These are phyloP conservation scores for Haplographium delicatum DNA, from an alignment of 495 filamentous ascomycete genomes.

Conservation along the genomic window DNA sequence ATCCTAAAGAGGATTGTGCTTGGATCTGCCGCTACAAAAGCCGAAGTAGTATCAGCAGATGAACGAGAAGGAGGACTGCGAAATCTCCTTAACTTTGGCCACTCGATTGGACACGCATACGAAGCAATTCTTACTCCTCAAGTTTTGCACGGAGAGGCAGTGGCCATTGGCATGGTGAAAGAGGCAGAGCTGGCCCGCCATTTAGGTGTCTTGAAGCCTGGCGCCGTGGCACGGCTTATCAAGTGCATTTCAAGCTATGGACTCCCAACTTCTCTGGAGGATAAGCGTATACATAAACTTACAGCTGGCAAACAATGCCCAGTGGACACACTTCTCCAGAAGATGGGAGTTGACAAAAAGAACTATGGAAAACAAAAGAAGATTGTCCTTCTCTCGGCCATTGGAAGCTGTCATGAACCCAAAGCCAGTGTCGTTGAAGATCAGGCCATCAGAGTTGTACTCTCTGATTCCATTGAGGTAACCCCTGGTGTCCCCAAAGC, in stretches of 20 bases:
- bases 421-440: constrained; percentile 86
- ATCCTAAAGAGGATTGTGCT: constrained; percentile 83
- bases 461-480: constrained; percentile 76
- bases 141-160: constrained; percentile 90
- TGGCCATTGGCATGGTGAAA: constrained; percentile 97
- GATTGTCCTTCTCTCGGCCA: constrained; percentile 88
- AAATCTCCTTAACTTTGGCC: constrained; percentile 95
- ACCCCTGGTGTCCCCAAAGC: constrained; percentile 58
- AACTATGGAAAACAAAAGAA: constrained; percentile 95
- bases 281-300: constrained; percentile 76
- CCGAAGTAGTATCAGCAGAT: constrained; percentile 85
- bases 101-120: constrained; percentile 95
- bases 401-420: constrained; percentile 81
- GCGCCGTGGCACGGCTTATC: constrained; percentile 80
- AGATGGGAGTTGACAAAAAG: constrained; percentile 99
- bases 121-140: constrained; percentile 95
- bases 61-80: constrained; percentile 91
- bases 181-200: constrained; percentile 91
- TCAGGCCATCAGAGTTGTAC: constrained; percentile 72
- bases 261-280: constrained; percentile 78
- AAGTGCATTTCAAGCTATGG: constrained; percentile 94
- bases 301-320: constrained; percentile 86
- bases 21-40: constrained; percentile 86
- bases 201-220: constrained; percentile 79
- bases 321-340: constrained; percentile 79